A percentile compares a stretch with the other conserved stretches of the same genome.
phyloP scores from a whole-genome alignment of 345 rosid genomes.

The Atalantia buxifolia region DNA sequence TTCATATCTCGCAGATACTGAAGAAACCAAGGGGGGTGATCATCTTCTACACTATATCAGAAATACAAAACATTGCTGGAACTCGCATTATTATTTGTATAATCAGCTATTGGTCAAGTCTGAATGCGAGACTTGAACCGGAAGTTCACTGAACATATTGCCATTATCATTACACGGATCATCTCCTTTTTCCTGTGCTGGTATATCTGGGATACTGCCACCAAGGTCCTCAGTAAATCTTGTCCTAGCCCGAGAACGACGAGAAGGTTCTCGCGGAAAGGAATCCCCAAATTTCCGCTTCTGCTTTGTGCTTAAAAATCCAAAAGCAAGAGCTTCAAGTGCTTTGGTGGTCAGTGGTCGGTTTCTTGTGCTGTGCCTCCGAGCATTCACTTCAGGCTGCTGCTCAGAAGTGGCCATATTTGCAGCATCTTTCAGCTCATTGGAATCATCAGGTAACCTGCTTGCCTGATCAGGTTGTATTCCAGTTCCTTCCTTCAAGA shows the following conservation, averaged over 20 bases:
- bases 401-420: conserved; percentile 17
- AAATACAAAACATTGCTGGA: not conserved
- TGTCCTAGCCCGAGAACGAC: conserved; percentile 13
- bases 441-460: conserved; percentile 5
- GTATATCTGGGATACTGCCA: conserved; percentile 1
- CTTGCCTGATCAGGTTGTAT: conserved; percentile 5
- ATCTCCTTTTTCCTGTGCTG: conserved; percentile 22
- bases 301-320: conserved; percentile 31
- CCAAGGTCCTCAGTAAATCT: conserved; percentile 15
- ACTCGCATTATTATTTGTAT: not conserved
- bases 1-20: not conserved
- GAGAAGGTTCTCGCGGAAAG: conserved; percentile 15
- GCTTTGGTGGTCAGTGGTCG: conserved; percentile 54
- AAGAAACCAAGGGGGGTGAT: not conserved
- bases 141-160: conserved; percentile 1
- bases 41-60: not conserved
- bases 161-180: conserved; percentile 14
- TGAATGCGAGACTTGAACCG: not conserved
- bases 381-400: conserved; percentile 21
- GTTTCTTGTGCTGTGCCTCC: conserved; percentile 56
- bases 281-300: conserved; percentile 32
- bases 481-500: conserved; percentile 12
- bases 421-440: not conserved
- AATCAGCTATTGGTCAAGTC: not conserved
- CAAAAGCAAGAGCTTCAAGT: conserved; percentile 54